These are phyloP conservation scores for Leccinum disarticulatum DNA, from an alignment of 768 basidiomycete genomes.

Conservation along the genomic window DNA sequence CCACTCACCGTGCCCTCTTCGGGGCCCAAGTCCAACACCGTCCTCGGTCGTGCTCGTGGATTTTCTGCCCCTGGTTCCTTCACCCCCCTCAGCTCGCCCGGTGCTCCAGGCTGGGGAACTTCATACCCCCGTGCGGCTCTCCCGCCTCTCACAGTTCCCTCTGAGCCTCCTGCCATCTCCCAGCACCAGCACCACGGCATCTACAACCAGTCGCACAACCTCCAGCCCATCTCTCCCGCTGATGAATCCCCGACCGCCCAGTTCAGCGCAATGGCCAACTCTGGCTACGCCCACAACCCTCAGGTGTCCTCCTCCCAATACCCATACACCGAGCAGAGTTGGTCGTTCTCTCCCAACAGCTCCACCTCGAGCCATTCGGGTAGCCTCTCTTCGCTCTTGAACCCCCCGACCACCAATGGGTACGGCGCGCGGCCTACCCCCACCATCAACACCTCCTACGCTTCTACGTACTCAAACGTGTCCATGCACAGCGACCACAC, in stretches of 20 bases:
- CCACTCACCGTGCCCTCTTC: slow-evolving; percentile 59
- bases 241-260: slow-evolving; percentile 64
- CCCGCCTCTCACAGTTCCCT: slow-evolving; percentile 82
- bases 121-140: slow-evolving; percentile 63
- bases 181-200: slow-evolving; percentile 46
- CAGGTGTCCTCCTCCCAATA: slow-evolving; percentile 56
- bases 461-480: slow-evolving; percentile 65
- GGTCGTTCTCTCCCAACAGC: slow-evolving; percentile 47
- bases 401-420: slow-evolving; percentile 52
- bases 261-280: slow-evolving; percentile 41
- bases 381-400: slow-evolving; percentile 75
- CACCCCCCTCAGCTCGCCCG: slow-evolving; percentile 63
- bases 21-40: slow-evolving; percentile 36
- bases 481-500: slow-evolving; percentile 68
- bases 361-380: slow-evolving; percentile 65
- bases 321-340: slow-evolving; percentile 63
- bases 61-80: slow-evolving; percentile 85
- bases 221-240: slow-evolving; percentile 67
- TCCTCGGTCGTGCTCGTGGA: slow-evolving; percentile 65
- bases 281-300: slow-evolving; percentile 31
- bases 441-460: slow-evolving; percentile 71
- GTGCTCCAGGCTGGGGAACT: slow-evolving; percentile 57
- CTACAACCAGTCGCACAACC: slow-evolving; percentile 56
- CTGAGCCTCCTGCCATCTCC: slow-evolving; percentile 62
- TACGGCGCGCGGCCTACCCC: slow-evolving; percentile 56